Evolutionary conservation across 2,329 filamentous ascomycete genomes (phyloP).

Genomic region (Bipolaris bicolor): DNA sequence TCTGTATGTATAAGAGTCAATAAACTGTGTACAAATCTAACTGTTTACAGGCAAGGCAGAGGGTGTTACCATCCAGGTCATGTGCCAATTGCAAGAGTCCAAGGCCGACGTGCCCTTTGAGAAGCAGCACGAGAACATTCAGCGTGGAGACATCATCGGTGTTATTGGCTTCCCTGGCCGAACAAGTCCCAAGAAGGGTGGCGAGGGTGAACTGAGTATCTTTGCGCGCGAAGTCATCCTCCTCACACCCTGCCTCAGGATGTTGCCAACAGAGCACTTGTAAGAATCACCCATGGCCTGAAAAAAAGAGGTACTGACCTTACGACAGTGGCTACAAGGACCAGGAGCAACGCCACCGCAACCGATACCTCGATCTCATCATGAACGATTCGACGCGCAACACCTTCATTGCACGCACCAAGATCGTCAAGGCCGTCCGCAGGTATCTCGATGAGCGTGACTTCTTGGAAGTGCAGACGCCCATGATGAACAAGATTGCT

Average conservation of each 20-base stretch:
- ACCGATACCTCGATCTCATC: slow-evolving; percentile 93
- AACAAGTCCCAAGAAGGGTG: slow-evolving; percentile 86
- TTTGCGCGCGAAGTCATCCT: slow-evolving; percentile 87
- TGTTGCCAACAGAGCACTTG: slow-evolving; percentile 71
- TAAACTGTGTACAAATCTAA: slow-evolving; percentile 10
- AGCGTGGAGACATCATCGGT: slow-evolving; percentile 91
- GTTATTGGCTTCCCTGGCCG: slow-evolving; percentile 82
- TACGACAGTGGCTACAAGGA: slow-evolving; percentile 84
- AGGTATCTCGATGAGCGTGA: slow-evolving; percentile 85
- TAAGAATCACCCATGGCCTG: slow-evolving; percentile 53
- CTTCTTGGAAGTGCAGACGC: slow-evolving; percentile 91
- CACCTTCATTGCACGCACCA: slow-evolving; percentile 82
- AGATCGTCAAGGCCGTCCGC: slow-evolving; percentile 88
- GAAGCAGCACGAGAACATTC: slow-evolving; percentile 85
- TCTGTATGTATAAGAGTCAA: slow-evolving; percentile 19
- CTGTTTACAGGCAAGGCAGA: slow-evolving; percentile 63
- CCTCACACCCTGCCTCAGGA: slow-evolving; percentile 88
- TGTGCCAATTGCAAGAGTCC: slow-evolving; percentile 85
- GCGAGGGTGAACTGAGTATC: slow-evolving; percentile 91
- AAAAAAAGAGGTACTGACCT: background rate
- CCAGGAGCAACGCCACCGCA: slow-evolving; percentile 88
- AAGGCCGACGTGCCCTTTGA: slow-evolving; percentile 74
- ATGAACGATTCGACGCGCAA: slow-evolving; percentile 90
- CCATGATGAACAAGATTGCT: slow-evolving; percentile 95
- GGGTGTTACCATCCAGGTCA: slow-evolving; percentile 82